Base-by-base conservation (phyloP, 305 asterid species). In the Solanum hybrid region DNA sequence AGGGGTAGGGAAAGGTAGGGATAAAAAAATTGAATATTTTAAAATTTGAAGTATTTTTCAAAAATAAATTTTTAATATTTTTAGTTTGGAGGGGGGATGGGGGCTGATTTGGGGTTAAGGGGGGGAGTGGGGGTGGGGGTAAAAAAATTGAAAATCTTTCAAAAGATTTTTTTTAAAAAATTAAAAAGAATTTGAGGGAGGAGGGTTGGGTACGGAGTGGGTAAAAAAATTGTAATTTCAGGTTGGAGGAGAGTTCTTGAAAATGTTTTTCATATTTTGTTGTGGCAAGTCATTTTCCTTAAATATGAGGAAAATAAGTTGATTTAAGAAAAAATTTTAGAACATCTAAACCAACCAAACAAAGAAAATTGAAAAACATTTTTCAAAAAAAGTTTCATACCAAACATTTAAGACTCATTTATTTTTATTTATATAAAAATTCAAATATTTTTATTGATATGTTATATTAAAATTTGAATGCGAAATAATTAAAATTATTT, bases 141-240 rank as follows among this genome's bases (percentile, higher is more conserved):
- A 57, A 57, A 57, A 18, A 57, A 11, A 11, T 40, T 1, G 12
- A 11, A 40, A 40, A 11, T 40, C 51, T 40, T 40, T 40, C 51
- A 40, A 40, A 40, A 0, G 2, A 40, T 0, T 13, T 46, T 13
- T 46, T 46, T 46, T 13, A 0, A 0, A 46, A 16, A 51, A 51
- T 16, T 14, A 46, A 46, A 51, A 51, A 57, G 2, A 57, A 57
- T 57, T 57, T 8, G 10, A 57, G 2, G 69, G 24, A 6, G 10
- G 24, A 51, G n/a, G 64, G 67, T 51, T 5, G 22, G 67, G 24
- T 57, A 57, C 9, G 24, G 1, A 4, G 24, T 57, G 69, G 11
- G 11, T 57, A 57, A 18, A 57, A 57, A 57, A 6, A 18, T 1
- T 57, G 0, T 57, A 57, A 18, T 18, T 57, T 18, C 4, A 57